Conservation (phyloP, 495 filamentous ascomycete genomes). For the Aspergillus indologenus region DNA sequence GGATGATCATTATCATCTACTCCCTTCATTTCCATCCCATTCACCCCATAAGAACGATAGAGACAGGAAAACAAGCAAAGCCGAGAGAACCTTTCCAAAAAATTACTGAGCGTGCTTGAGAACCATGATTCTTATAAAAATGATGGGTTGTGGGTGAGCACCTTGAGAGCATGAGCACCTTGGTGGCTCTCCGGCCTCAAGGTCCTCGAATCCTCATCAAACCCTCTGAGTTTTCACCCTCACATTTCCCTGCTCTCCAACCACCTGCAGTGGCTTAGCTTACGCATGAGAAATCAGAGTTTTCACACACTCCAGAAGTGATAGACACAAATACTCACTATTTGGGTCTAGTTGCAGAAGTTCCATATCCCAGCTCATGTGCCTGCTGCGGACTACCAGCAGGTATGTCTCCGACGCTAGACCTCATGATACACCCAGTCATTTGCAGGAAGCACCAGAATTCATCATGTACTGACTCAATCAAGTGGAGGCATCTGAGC, state of each 20-base stretch:
- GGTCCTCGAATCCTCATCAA: background rate
- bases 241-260: background rate
- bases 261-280: background rate
- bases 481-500: too few relatives aligned
- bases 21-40: background rate
- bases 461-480: too few relatives aligned
- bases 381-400: background rate
- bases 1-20: background rate
- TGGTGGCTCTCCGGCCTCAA: constrained; percentile 5
- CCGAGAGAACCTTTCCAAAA: background rate
- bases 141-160: background rate
- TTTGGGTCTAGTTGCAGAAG: background rate
- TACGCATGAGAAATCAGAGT: background rate
- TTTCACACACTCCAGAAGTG: background rate
- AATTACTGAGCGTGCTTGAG: background rate
- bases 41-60: background rate
- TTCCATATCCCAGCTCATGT: background rate
- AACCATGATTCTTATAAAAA: background rate
- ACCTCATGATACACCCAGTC: background rate
- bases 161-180: constrained; percentile 7
- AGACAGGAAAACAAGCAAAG: background rate
- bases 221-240: background rate
- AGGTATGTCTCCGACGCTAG: background rate
- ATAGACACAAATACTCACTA: background rate
- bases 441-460: background rate